phyloP scores from a whole-genome alignment of 768 basidiomycete genomes.

The Pleurotus giganteus region DNA sequence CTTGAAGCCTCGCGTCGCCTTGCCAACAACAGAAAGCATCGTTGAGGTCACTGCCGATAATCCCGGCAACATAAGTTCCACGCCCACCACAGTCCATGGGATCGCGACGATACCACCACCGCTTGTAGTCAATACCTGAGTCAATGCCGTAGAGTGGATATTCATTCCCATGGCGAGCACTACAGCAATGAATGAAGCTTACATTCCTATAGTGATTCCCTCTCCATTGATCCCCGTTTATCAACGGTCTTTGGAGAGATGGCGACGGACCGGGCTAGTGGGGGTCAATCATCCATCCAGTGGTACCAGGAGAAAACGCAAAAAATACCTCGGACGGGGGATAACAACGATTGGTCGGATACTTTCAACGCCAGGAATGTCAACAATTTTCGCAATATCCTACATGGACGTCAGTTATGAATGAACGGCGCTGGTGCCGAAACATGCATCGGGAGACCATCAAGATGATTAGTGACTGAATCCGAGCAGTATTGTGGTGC shows the following conservation, averaged over 20 bases:
- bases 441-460: not conserved
- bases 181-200: constrained; percentile 16
- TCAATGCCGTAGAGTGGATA: constrained; percentile 38
- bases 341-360: constrained; percentile 53
- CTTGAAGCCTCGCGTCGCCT: no score
- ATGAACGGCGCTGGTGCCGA: not conserved
- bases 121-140: constrained; percentile 53
- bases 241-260: constrained; percentile 54
- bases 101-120: constrained; percentile 43
- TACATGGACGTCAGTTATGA: constrained; percentile 16
- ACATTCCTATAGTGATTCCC: constrained; percentile 70
- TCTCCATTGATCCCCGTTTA: constrained; percentile 57
- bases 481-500: not conserved
- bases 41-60: constrained; percentile 57
- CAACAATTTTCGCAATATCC: constrained; percentile 46
- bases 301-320: not conserved
- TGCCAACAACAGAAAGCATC: constrained; percentile 67
- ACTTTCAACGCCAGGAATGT: constrained; percentile 52
- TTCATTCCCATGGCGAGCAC: not conserved
- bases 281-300: not conserved
- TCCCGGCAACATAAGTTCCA: constrained; percentile 60
- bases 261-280: constrained; percentile 36
- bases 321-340: constrained; percentile 38
- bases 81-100: constrained; percentile 27
- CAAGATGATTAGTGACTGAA: not conserved